A percentile compares a stretch with the other conserved stretches of the same genome.
These are phyloP conservation scores for Hymenoscyphus infarciens DNA, from an alignment of 2,329 filamentous ascomycete species.

Conservation along the genomic window DNA sequence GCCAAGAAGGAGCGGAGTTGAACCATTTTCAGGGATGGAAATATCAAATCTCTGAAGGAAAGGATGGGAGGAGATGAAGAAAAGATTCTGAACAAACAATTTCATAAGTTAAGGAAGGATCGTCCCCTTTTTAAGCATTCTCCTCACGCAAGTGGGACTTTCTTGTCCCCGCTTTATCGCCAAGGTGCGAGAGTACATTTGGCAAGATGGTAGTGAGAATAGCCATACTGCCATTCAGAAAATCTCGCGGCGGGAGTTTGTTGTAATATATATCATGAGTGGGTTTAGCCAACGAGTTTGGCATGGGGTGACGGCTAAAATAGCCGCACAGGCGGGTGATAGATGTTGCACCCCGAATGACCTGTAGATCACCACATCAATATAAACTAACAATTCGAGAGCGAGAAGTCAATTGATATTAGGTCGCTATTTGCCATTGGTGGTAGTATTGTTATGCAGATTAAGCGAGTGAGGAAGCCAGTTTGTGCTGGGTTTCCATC, in stretches of 20 bases:
- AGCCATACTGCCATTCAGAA: not conserved
- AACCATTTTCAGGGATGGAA: not conserved
- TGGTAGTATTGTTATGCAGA: not conserved
- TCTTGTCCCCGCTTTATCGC: not conserved
- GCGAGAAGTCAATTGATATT: not conserved
- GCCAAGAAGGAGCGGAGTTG: not conserved
- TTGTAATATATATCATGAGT: not conserved
- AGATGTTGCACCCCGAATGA: not conserved
- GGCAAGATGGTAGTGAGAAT: not conserved
- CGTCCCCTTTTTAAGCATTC: not conserved
- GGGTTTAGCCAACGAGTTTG: not conserved
- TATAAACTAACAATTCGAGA: not conserved
- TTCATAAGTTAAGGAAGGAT: not conserved
- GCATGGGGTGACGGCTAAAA: not conserved
- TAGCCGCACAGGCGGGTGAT: not conserved
- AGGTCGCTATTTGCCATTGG: not conserved
- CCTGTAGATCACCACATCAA: not conserved
- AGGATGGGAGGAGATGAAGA: not conserved
- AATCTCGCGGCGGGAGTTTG: not conserved
- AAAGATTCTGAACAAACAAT: not conserved
- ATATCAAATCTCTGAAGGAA: not conserved
- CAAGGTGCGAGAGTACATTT: not conserved
- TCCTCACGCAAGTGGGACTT: not conserved
- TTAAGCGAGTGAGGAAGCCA: not conserved
- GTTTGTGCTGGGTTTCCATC: not conserved